These are phyloP conservation scores for Dactylellina cionopaga DNA, from an alignment of 2,329 filamentous ascomycete species.

Conservation along the genomic window DNA sequence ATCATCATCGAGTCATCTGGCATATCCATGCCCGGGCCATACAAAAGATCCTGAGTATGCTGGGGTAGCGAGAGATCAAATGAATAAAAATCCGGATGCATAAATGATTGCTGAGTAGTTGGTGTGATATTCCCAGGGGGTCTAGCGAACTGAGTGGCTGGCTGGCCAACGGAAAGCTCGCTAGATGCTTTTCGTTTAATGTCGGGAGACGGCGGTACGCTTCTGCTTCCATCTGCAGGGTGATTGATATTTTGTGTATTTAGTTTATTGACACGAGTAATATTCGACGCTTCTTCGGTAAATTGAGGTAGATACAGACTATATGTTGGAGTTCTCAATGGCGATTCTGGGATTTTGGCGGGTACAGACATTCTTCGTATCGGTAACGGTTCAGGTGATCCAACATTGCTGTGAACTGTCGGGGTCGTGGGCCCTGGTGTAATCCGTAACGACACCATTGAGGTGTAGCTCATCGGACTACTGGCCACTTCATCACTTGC, in stretches of 20 bases:
- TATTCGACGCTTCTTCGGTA: neutral
- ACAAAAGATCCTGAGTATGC: conserved; percentile 12
- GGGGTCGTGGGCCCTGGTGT: neutral
- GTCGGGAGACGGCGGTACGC: neutral
- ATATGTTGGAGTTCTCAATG: neutral
- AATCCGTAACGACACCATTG: neutral
- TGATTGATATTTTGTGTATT: neutral
- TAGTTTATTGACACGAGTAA: neutral
- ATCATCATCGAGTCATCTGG: neutral
- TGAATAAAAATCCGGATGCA: neutral
- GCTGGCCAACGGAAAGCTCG: neutral
- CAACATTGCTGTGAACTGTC: too few species aligned
- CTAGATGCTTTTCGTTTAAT: conserved; percentile 5
- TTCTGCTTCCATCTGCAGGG: neutral
- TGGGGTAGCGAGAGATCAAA: conserved; percentile 25
- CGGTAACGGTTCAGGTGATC: neutral
- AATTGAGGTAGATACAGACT: conserved; percentile 8
- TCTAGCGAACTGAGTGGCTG: neutral
- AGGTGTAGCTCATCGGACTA: conserved; percentile 13
- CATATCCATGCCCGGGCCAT: neutral
- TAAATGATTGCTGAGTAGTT: neutral
- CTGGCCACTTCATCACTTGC: neutral
- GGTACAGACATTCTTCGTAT: conserved; percentile 5
- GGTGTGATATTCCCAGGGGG: neutral
- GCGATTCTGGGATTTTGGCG: neutral